A percentile compares a stretch with the other conserved stretches of the same genome.
Conservation (phyloP, 176 grass and related monocot species). For the Zoysia pacifica region DNA sequence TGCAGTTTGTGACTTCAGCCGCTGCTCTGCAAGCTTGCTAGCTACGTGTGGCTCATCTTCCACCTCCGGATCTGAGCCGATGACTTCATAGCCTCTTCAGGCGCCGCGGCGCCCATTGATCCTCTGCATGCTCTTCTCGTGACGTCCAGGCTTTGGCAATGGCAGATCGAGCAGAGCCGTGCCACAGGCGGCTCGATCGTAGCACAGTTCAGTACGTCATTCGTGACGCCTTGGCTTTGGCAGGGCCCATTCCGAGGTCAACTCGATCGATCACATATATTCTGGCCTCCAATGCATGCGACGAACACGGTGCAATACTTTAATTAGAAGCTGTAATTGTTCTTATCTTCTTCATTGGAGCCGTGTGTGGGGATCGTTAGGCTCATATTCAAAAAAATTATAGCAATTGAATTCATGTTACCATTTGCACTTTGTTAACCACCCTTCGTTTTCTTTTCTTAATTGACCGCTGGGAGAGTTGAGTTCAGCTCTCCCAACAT, state of each 20-base stretch:
- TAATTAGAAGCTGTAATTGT: not conserved
- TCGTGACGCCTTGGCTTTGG: not conserved
- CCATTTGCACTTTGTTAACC: not conserved
- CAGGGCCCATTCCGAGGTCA: not conserved
- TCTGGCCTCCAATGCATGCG: not conserved
- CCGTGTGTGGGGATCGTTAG: not conserved
- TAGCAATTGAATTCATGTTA: not conserved
- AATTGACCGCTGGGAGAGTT: too few species aligned
- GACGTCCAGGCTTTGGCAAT: too few species aligned
- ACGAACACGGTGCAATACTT: too few species aligned
- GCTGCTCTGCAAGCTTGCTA: not conserved
- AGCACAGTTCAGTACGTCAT: slow-evolving; percentile 26
- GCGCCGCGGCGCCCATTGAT: not conserved
- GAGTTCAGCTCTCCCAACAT: too few species aligned
- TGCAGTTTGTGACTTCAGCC: not conserved
- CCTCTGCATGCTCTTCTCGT: not conserved
- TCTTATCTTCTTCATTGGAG: not conserved
- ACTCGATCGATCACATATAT: not conserved
- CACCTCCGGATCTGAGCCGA: slow-evolving; percentile 6
- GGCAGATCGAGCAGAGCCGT: not conserved
- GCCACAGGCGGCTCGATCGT: not conserved
- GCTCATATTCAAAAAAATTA: not conserved
- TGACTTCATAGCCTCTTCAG: not conserved
- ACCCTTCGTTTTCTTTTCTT: too few species aligned
- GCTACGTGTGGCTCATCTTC: not conserved